A percentile compares a stretch with the other conserved stretches of the same genome.
Evolutionary conservation across 495 filamentous ascomycete genomes (phyloP).

Genomic region (Pseudevernia furfuracea): DNA sequence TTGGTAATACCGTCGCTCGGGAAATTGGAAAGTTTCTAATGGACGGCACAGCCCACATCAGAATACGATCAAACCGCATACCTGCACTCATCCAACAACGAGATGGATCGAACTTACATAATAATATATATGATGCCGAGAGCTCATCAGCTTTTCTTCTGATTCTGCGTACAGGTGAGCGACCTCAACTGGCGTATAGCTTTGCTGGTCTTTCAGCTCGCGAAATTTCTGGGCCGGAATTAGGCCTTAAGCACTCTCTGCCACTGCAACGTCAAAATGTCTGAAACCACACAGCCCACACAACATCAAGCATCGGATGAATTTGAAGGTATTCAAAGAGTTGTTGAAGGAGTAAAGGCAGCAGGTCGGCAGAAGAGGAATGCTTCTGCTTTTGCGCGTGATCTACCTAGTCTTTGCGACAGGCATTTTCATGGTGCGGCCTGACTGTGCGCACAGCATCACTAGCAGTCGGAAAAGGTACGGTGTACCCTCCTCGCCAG

Average conservation of each 20-base stretch:
- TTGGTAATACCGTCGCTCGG: constrained; percentile 6
- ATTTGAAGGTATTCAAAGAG: constrained; percentile 7
- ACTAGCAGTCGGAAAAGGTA: constrained; percentile 5
- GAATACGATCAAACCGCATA: background rate
- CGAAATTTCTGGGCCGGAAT: constrained; percentile 8
- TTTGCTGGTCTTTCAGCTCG: background rate
- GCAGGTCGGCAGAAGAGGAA: constrained; percentile 1
- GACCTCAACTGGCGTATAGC: background rate
- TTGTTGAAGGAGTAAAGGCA: background rate
- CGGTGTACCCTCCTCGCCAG: constrained; percentile 9
- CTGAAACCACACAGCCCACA: constrained; percentile 1
- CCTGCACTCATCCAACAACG: background rate
- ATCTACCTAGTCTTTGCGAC: constrained; percentile 13
- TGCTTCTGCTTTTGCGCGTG: constrained; percentile 16
- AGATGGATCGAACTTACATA: constrained; percentile 7
- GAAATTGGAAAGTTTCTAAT: constrained; percentile 21
- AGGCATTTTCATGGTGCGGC: constrained; percentile 12
- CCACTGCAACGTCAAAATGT: background rate
- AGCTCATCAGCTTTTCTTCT: background rate
- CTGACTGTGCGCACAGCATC: constrained; percentile 12
- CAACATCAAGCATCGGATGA: no score
- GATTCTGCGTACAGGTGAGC: background rate
- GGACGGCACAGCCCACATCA: constrained; percentile 25
- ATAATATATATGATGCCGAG: background rate
- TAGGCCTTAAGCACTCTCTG: constrained; percentile 14